Evolutionary conservation across 495 filamentous ascomycete genomes (phyloP).

Genomic region (Xylaria bambusicola): DNA sequence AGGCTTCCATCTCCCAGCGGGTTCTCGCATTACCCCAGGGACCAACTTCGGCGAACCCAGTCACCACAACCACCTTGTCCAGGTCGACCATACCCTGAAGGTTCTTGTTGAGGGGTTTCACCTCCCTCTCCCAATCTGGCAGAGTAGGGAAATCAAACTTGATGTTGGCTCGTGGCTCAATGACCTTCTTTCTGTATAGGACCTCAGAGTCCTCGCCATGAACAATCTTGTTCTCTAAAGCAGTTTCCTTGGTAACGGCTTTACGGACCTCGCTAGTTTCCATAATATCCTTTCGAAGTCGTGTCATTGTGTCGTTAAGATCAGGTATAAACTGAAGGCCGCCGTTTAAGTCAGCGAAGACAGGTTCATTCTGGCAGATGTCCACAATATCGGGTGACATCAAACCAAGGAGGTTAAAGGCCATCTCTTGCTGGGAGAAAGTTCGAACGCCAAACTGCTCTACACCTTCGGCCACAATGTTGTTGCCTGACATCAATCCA

Average conservation of each 20-base stretch:
- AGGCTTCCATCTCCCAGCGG: conserved; percentile 98
- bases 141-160: conserved; percentile 91
- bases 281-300: conserved; percentile 85
- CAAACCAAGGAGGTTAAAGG: conserved; percentile 94
- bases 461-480: conserved; percentile 94
- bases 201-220: conserved; percentile 90
- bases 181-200: conserved; percentile 89
- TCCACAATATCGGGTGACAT: conserved; percentile 95
- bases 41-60: conserved; percentile 93
- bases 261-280: conserved; percentile 92
- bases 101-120: conserved; percentile 81
- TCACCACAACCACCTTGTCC: conserved; percentile 96
- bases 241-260: conserved; percentile 92
- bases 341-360: conserved; percentile 96
- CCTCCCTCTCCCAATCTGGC: conserved; percentile 87
- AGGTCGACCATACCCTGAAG: conserved; percentile 98
- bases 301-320: conserved; percentile 90
- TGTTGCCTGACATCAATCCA: conserved; percentile 97
- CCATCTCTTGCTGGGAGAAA: conserved; percentile 99
- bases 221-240: conserved; percentile 96
- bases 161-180: conserved; percentile 95
- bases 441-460: conserved; percentile 96
- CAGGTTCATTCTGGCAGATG: conserved; percentile 91
- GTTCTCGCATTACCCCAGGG: conserved; percentile 98
- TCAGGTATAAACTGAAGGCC: conserved; percentile 97